Base-by-base conservation (phyloP, 202 grass and related monocot genomes). In the Carex sylvatica region DNA sequence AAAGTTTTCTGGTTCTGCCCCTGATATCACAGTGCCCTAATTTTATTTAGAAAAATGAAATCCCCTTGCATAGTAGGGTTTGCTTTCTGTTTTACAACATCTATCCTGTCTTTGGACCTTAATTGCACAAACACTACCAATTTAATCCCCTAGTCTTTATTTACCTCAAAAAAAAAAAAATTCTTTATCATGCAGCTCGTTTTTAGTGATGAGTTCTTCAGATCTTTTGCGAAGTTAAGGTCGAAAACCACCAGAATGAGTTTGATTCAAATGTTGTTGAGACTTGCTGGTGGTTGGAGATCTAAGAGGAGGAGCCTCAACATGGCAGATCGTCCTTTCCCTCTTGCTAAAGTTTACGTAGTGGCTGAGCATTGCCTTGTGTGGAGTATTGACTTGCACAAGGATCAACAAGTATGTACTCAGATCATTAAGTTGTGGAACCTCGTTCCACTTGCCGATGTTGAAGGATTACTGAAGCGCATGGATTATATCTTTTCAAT, bases 401-500 rank as follows among this genome's bases (percentile, higher is more conserved):
- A 89, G 62, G 82, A 87, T 16, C 84, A 88, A 60, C 86, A 80
- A 18, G 42, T 24, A 6, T 94, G 87, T 74, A 76, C 78, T 6
- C 94, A 97, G 60, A 90, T 94, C 71, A 86, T 97, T 42, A 97
- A 88, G 83, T 84, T 97, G 46, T 97, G 91, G 94, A 87, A 94
- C 62, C 10, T 97, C 26, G 40, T 91, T 12, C 86, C 90, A 12
- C 71, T 87, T 26, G 80, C 77, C 53, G 69, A 92, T 42, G 81
- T 92, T 73, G 87, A 78, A 75, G 87, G 84, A 86, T 83, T 86
- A 22, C n/a, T 97, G 16, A 83, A 76, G 44, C 90, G 82, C 36
- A 87, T 97, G 0, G 82, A 92, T 86, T 80, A 91, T 87, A 33
- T 97, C 4, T 97, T 94, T 82, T 92, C 90, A 71, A 80, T 94